Conservation (phyloP, 129 eudicot genomes). For the Tagetes erecta region DNA sequence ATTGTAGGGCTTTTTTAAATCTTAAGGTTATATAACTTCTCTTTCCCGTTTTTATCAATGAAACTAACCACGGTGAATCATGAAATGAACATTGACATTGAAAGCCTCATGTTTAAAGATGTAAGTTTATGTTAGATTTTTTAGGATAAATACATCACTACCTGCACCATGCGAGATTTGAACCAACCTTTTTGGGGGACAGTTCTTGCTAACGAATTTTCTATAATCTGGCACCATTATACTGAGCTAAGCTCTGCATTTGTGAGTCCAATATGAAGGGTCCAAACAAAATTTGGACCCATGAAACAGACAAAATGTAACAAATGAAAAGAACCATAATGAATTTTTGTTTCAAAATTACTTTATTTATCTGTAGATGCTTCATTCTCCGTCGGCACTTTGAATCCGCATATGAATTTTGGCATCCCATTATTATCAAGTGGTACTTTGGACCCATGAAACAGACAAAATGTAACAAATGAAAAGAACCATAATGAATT, state of each 20-base stretch:
- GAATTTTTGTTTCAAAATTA: not conserved
- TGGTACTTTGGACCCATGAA: no score
- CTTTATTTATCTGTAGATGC: conserved; percentile 42
- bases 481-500: not conserved
- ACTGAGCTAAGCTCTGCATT: no score
- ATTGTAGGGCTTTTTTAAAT: not conserved
- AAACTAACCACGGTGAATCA: conserved; percentile 96
- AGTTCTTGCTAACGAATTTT: not conserved
- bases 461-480: conserved; percentile 1
- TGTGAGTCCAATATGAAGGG: not conserved
- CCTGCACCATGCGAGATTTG: no score
- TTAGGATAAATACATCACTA: no score
- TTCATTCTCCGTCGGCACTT: conserved; percentile 47
- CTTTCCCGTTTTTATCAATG: conserved; percentile 76
- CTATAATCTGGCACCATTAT: not conserved
- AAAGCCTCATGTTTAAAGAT: conserved; percentile 74
- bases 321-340: not conserved
- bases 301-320: not conserved
- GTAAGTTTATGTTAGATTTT: conserved; percentile 38
- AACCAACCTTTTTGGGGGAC: no score
- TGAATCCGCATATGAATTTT: conserved; percentile 50
- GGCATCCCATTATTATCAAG: conserved; percentile 56
- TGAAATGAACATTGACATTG: conserved; percentile 71
- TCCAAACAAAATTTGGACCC: not conserved
- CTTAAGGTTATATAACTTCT: not conserved